These are phyloP conservation scores for Camellia japonica DNA, from an alignment of 148 eudicot genomes.

Conservation along the genomic window DNA sequence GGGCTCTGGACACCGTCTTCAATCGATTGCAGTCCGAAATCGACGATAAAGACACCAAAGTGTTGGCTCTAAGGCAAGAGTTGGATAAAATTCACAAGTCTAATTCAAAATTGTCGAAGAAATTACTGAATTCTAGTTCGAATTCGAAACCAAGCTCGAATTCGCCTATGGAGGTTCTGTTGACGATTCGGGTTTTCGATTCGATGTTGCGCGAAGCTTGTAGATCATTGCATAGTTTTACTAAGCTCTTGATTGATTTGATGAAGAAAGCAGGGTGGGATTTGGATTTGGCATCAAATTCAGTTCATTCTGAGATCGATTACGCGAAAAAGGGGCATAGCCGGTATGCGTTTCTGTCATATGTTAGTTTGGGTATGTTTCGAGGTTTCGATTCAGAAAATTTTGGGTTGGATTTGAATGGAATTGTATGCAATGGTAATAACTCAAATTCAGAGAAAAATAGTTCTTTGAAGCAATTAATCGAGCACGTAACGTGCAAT, in stretches of 20 bases:
- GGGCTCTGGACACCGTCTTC: constrained; percentile 72
- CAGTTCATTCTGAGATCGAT: constrained; percentile 50
- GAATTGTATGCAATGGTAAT: constrained; percentile 23
- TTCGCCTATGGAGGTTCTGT: constrained; percentile 40
- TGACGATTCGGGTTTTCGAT: constrained; percentile 70
- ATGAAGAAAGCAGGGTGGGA: constrained; percentile 85
- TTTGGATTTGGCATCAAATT: constrained; percentile 72
- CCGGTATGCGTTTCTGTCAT: constrained; percentile 72
- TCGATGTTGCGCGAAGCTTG: constrained; percentile 56
- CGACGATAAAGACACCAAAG: constrained; percentile 71
- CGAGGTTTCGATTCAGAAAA: constrained; percentile 60
- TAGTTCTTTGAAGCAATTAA: constrained; percentile 43
- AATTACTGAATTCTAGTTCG: constrained; percentile 22
- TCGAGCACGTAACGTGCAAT: constrained; percentile 57
- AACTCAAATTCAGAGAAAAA: constrained; percentile 19
- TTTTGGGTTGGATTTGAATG: constrained; percentile 47
- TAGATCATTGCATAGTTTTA: constrained; percentile 52
- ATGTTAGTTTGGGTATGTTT: constrained; percentile 73
- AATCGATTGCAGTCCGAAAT: constrained; percentile 73
- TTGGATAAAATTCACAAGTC: constrained; percentile 38
- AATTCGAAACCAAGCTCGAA: constrained; percentile 19
- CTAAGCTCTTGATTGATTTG: constrained; percentile 69
- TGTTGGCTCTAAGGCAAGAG: constrained; percentile 40
- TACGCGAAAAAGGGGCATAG: constrained; percentile 67
- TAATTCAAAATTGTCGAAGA: constrained; percentile 46